These are phyloP conservation scores for Mycena rebaudengoi DNA, from an alignment of 768 basidiomycete species.

Conservation along the genomic window DNA sequence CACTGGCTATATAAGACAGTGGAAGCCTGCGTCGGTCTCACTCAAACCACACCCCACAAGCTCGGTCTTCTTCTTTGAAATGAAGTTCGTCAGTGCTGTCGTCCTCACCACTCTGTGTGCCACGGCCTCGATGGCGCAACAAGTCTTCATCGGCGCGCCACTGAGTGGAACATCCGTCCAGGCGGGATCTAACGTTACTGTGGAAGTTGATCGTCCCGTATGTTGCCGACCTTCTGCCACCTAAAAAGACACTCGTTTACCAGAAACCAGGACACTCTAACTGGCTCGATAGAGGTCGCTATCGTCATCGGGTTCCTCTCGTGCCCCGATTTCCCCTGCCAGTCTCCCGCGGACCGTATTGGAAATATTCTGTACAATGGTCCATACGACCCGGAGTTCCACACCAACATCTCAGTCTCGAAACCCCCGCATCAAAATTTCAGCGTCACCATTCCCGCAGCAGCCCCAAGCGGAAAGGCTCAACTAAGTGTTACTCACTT, in stretches of 20 bases:
- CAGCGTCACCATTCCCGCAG: slow-evolving; percentile 42
- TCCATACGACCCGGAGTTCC: slow-evolving; percentile 38
- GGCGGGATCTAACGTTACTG: slow-evolving; percentile 48
- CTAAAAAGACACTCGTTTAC: not conserved
- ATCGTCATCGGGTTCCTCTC: slow-evolving; percentile 40
- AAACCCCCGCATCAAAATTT: slow-evolving; percentile 48
- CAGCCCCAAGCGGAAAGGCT: slow-evolving; percentile 30
- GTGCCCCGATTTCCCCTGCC: slow-evolving; percentile 32
- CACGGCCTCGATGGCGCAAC: slow-evolving; percentile 50
- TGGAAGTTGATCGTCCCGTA: slow-evolving; percentile 60
- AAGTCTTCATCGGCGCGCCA: slow-evolving; percentile 50
- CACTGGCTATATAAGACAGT: too few species aligned
- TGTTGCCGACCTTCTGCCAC: slow-evolving; percentile 21
- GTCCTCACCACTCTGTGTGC: slow-evolving; percentile 35
- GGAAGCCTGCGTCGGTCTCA: too few species aligned
- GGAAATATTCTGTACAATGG: slow-evolving; percentile 49
- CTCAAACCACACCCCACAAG: too few species aligned
- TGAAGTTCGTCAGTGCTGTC: slow-evolving; percentile 23
- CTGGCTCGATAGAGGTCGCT: slow-evolving; percentile 40
- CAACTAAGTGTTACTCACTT: slow-evolving; percentile 41
- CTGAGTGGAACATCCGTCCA: slow-evolving; percentile 40
- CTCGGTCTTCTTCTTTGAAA: too few species aligned
- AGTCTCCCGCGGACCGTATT: slow-evolving; percentile 31
- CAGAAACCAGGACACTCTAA: slow-evolving; percentile 9
- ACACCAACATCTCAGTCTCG: slow-evolving; percentile 15